Evolutionary conservation across 108 stramenopile species (phyloP).

Genomic region (Cyclostephanos tholiformis): DNA sequence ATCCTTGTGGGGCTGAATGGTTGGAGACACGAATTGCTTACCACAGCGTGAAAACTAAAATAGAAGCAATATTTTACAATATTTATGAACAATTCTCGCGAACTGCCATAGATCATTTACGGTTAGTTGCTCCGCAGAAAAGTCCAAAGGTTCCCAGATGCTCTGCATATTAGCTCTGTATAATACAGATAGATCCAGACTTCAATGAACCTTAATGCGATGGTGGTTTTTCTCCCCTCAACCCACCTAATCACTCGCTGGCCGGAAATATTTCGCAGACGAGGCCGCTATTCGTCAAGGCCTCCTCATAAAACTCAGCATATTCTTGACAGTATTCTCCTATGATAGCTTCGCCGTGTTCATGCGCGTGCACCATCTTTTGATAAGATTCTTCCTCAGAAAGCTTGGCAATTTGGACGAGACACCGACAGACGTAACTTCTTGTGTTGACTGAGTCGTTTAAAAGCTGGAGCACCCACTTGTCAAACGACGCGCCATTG

Average conservation of each 20-base stretch:
- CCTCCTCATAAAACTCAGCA: slow-evolving; percentile 20
- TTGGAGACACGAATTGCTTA: too few species aligned
- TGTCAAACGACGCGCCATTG: background rate
- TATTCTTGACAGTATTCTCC: slow-evolving; percentile 14
- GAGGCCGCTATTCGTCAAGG: slow-evolving; percentile 10
- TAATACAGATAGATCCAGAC: too few species aligned
- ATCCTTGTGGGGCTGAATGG: too few species aligned
- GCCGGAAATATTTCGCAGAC: slow-evolving; percentile 18
- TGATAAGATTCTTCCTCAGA: slow-evolving; percentile 9
- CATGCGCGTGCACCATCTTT: slow-evolving; percentile 7
- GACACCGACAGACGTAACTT: slow-evolving; percentile 3
- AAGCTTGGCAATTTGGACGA: slow-evolving; percentile 5
- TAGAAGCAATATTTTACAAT: too few species aligned
- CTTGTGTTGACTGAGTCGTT: slow-evolving; percentile 15
- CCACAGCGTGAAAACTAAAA: too few species aligned
- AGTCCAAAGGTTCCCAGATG: too few species aligned
- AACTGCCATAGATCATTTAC: too few species aligned
- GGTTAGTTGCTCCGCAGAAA: too few species aligned
- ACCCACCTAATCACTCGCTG: background rate
- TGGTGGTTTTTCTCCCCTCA: too few species aligned
- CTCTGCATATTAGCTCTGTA: too few species aligned
- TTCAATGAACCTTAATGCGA: too few species aligned
- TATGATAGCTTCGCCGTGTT: slow-evolving; percentile 8
- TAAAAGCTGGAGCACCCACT: slow-evolving; percentile 11
- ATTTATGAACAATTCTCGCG: too few species aligned